Evolutionary conservation across 108 stramenopile species (phyloP), one percentile per base, ranked within the genome.

Genomic region (Cyclotella distinguenda): DNA sequence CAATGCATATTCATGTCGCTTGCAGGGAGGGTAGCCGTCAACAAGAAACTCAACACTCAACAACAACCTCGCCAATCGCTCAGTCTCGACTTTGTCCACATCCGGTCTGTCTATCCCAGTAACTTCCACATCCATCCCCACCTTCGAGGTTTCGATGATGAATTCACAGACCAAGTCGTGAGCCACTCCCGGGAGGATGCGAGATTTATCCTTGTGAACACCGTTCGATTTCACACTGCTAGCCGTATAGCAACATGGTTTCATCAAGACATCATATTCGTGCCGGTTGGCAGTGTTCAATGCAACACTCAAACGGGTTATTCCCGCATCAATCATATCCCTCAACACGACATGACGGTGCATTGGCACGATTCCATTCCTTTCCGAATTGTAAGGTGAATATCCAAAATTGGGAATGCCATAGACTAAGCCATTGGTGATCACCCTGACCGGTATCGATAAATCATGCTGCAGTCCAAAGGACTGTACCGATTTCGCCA

Each of bases 71-170:
- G 34, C 66, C 55, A 68, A 47, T 32, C 44, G 19, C 57, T 86
- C 81, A 9, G 68, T 68, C 39, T 60, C 58, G 2, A 28, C 57
- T 55, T 83, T 83, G 52, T 90, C 76, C 16, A 87, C 76, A 43
- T 79, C 82, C 8, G 73, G 78, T 16, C 84, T 74, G 40, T 90
- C 89, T 1, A 90, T 79, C 15, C 72, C 89, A 8, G 89, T 87
- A 19, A 79, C 53, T 64, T 90, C 89, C 0, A 86, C 83, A 12
- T 82, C 76, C 39, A 90, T 53, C 22, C 86, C 82, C 16, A 64
- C 63, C 16, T 67, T 57, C 21, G 72, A 50, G 3, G 86, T 80
- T 26, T 70, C 58, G 35, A 65, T 26, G 32, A 87, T 70, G 54
- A 86, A 84, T 13, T 79, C 56, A 55, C 84, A 84, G 4, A 87